Conservation (phyloP, 345 rosid genomes). For the Syzygium grande region DNA sequence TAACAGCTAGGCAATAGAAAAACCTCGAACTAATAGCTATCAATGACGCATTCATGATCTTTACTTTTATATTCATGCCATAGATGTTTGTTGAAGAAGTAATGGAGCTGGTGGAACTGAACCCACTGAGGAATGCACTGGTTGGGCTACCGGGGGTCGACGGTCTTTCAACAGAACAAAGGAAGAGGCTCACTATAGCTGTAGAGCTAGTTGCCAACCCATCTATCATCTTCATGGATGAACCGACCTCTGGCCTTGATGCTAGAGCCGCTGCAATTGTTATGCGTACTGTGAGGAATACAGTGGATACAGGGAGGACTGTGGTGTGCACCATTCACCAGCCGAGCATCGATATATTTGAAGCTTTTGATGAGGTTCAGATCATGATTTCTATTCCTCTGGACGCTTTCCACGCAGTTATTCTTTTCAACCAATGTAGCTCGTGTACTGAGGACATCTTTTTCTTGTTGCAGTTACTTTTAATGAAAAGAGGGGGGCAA, state of each 20-base stretch:
- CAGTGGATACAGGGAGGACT: slow-evolving; percentile 95
- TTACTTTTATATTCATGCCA: not conserved
- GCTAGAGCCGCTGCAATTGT: slow-evolving; percentile 97
- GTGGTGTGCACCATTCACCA: slow-evolving; percentile 96
- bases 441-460: not conserved
- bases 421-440: not conserved
- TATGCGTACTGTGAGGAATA: slow-evolving; percentile 90
- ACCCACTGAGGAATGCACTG: slow-evolving; percentile 55
- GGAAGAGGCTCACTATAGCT: slow-evolving; percentile 92
- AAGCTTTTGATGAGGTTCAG: slow-evolving; percentile 80
- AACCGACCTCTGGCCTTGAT: slow-evolving; percentile 93
- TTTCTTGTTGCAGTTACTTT: slow-evolving; percentile 37
- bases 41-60: not conserved
- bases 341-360: slow-evolving; percentile 90
- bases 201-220: slow-evolving; percentile 94
- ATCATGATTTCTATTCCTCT: not conserved
- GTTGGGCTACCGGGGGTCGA: slow-evolving; percentile 87
- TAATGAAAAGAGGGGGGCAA: slow-evolving; percentile 96
- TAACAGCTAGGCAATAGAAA: not conserved
- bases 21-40: not conserved
- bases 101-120: slow-evolving; percentile 89
- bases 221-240: slow-evolving; percentile 93
- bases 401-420: not conserved
- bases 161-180: slow-evolving; percentile 87
- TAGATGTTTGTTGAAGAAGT: slow-evolving; percentile 91